phyloP scores from a whole-genome alignment of 164 flowering plant species.

The Paratinospora sagittata region DNA sequence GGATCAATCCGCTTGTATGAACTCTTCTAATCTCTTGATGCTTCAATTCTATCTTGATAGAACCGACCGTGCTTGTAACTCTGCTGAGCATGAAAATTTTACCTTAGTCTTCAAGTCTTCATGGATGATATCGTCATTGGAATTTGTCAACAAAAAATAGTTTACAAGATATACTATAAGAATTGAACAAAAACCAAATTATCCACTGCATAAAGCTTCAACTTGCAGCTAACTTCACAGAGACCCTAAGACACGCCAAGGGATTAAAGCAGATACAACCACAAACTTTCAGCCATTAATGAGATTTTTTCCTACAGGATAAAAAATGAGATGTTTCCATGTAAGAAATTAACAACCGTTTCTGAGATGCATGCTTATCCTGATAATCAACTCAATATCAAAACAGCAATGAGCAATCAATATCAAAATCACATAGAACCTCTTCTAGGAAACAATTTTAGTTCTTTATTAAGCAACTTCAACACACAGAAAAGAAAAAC shows the following conservation, averaged over 20 bases:
- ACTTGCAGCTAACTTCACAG: not conserved
- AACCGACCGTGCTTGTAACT: too few species aligned
- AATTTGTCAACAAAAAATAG: not conserved
- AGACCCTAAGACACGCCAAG: not conserved
- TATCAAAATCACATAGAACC: not conserved
- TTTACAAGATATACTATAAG: not conserved
- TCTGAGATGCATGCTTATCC: not conserved
- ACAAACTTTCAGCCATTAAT: not conserved
- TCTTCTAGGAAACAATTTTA: not conserved
- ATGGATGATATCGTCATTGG: too few species aligned
- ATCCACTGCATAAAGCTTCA: not conserved
- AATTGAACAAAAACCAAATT: not conserved
- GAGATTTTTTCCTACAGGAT: too few species aligned
- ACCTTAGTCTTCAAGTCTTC: too few species aligned
- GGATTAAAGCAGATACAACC: not conserved
- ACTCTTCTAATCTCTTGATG: too few species aligned
- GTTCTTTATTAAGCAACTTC: not conserved
- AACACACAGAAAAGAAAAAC: not conserved
- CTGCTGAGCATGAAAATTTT: too few species aligned
- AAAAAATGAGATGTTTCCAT: too few species aligned
- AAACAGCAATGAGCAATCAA: not conserved
- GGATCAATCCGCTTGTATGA: too few species aligned
- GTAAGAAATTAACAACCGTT: too few species aligned
- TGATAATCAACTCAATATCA: not conserved
- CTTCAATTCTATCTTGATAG: too few species aligned